Percentiles rank a stretch among this genome's conserved stretches.
Evolutionary conservation across 257 asterid genomes (phyloP).

Genomic region (Nicotiana paniculata): DNA sequence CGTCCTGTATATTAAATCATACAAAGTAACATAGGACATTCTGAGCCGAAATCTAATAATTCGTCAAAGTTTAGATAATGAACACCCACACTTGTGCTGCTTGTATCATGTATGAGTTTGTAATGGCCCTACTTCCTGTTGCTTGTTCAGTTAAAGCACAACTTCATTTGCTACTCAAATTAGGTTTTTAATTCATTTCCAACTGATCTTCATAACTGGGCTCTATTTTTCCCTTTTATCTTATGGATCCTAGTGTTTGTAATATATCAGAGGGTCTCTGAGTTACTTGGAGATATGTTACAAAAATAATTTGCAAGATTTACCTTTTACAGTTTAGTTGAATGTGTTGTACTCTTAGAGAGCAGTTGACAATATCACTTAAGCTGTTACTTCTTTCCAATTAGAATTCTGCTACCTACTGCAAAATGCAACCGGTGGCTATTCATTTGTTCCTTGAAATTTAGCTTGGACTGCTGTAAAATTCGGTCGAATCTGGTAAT

Average conservation of each 20-base stretch:
- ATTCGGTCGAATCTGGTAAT: background rate
- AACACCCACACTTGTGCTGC: background rate
- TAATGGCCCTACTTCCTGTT: background rate
- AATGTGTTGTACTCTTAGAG: background rate
- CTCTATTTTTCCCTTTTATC: background rate
- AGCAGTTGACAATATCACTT: background rate
- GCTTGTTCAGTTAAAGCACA: background rate
- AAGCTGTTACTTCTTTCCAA: background rate
- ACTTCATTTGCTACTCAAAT: background rate
- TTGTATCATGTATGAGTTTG: background rate
- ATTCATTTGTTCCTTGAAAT: background rate
- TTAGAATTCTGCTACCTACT: background rate
- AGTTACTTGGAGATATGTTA: background rate
- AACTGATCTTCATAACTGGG: background rate
- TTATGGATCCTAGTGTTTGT: background rate
- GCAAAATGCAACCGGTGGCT: background rate
- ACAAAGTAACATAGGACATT: background rate
- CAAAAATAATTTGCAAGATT: background rate
- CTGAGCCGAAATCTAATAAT: background rate
- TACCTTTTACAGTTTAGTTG: background rate
- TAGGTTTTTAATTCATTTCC: background rate
- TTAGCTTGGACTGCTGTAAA: background rate
- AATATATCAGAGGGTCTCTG: background rate
- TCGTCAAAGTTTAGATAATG: background rate
- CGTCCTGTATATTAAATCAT: background rate